Percentiles rank a stretch among this genome's conserved stretches.
These are phyloP conservation scores for Hypoxylon sp. DNA, from an alignment of 2,329 filamentous ascomycete genomes.

Conservation along the genomic window DNA sequence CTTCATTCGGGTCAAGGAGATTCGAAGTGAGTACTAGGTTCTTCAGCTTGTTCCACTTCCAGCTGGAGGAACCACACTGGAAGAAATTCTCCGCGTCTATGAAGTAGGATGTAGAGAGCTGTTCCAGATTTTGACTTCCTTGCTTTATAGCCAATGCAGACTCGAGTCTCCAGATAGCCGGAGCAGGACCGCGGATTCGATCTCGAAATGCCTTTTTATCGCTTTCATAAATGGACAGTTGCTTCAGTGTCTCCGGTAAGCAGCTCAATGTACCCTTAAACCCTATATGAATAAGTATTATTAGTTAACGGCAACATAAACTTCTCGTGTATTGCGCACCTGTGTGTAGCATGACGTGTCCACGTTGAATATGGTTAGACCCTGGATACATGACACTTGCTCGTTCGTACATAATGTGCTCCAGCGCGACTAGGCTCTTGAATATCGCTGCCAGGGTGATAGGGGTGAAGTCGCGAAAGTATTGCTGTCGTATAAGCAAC, in stretches of 20 bases:
- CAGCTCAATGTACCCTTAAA: background rate
- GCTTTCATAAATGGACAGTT: conserved; percentile 9
- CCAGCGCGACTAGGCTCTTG: conserved; percentile 2
- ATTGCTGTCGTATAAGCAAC: conserved; percentile 12
- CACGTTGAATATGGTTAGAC: background rate
- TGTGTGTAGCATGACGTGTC: background rate
- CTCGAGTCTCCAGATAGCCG: too few species aligned
- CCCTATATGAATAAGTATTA: background rate
- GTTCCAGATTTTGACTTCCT: conserved; percentile 7
- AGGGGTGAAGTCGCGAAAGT: background rate
- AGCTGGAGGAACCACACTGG: background rate
- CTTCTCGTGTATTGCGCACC: background rate
- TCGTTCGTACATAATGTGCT: conserved; percentile 12
- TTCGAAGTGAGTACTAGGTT: conserved; percentile 9
- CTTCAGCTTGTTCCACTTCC: background rate
- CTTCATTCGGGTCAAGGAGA: background rate
- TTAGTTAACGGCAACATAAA: background rate
- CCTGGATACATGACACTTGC: background rate
- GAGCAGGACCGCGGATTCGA: background rate
- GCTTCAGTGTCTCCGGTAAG: conserved; percentile 3
- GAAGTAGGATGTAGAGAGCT: conserved; percentile 7
- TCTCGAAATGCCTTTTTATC: background rate
- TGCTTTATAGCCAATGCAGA: background rate
- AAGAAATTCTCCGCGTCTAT: conserved; percentile 15
- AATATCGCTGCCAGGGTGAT: background rate